Percentiles rank a stretch among this genome's conserved stretches.
phyloP scores from a whole-genome alignment of 2,329 filamentous ascomycete species.

The Cryoendolithus antarcticus region DNA sequence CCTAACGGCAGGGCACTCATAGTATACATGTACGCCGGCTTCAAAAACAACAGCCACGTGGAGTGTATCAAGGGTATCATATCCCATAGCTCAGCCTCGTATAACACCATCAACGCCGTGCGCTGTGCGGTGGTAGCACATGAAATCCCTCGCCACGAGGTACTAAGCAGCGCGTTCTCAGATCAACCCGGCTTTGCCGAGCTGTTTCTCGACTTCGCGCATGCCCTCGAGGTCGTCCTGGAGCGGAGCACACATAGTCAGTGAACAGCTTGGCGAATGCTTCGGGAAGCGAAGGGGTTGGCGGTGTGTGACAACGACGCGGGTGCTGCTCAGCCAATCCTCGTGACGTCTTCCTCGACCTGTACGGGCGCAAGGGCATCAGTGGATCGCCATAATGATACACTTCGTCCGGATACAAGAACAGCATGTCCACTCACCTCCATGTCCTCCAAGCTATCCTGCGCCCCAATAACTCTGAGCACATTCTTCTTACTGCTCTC shows the following conservation, averaged over 20 bases:
- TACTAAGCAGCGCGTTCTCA: slow-evolving; percentile 17
- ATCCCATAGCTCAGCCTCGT: slow-evolving; percentile 7
- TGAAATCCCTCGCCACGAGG: slow-evolving; percentile 19
- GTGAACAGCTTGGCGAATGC: slow-evolving; percentile 2
- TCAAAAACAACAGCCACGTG: slow-evolving; percentile 18
- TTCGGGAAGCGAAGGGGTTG: slow-evolving; percentile 4
- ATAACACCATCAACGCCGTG: slow-evolving; percentile 15
- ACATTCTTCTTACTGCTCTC: slow-evolving; percentile 99
- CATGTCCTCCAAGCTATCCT: slow-evolving; percentile 97
- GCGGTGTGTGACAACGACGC: slow-evolving; percentile 8
- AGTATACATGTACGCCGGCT: slow-evolving; percentile 16
- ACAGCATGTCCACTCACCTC: slow-evolving; percentile 60
- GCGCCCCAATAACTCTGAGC: slow-evolving; percentile 85
- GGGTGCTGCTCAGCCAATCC: slow-evolving; percentile 45
- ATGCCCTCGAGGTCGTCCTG: slow-evolving; percentile 14
- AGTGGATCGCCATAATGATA: slow-evolving; percentile 16
- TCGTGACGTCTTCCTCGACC: slow-evolving; percentile 36
- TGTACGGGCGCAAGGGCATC: slow-evolving; percentile 16
- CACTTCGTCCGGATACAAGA: background rate
- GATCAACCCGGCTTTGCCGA: slow-evolving; percentile 14
- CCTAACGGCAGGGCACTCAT: slow-evolving; percentile 19
- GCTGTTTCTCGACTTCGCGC: slow-evolving; percentile 18
- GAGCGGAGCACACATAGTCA: slow-evolving; percentile 5
- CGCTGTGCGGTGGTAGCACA: slow-evolving; percentile 19
- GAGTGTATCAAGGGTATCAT: slow-evolving; percentile 6